Base-by-base conservation (phyloP, 2,329 filamentous ascomycete genomes). In the Fusarium sp. region DNA sequence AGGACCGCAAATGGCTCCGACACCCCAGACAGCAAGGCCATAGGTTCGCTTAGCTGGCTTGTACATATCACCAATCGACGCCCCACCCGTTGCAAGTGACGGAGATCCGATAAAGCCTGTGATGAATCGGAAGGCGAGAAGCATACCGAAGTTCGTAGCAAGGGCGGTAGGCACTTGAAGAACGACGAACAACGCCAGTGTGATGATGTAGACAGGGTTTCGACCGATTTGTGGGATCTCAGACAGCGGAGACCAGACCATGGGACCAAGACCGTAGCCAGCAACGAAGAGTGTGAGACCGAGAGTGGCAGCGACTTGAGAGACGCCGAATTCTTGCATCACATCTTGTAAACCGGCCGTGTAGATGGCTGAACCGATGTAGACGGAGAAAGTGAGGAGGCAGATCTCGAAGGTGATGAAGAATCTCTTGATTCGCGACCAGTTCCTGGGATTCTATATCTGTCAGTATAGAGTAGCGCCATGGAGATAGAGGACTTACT, bases 181-280 rank as follows among this genome's bases (percentile, higher is more conserved):
- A 12, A 89, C 80, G 27, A 88, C 82, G 69, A 89, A 90, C 27
- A 89, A 79, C n/a, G 81, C 80, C 59, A 89, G 84, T 1, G 87
- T 86, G 59, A 86, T 73, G 30, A 89, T 83, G 70, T 89, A 90
- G 1, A 86, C 83, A 2, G 83, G 82, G 58, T 87, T 90, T 3
- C 88, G 82, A 5, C 55, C 88, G 88, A 56, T 65, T 9, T 80
- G 66, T 0, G 88, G 87, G 16, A 90, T 84, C 74, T 91, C 89
- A 3, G 45, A 59, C 0, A 59, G 7, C 5, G 50, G 56, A 16
- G 56, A 59, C 49, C 56, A 59, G 3, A 55, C 9, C 56, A 59
- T 59, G 4, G 56, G 56, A 9, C 56, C 56, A 2, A 55, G 41
- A 9, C 56, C 56, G 13, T 59, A 59, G 2, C 50, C 56, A 1